A percentile compares a stretch with the other conserved stretches of the same genome.
Evolutionary conservation across 768 basidiomycete genomes (phyloP).

Genomic region (Lactarius hengduanensis): DNA sequence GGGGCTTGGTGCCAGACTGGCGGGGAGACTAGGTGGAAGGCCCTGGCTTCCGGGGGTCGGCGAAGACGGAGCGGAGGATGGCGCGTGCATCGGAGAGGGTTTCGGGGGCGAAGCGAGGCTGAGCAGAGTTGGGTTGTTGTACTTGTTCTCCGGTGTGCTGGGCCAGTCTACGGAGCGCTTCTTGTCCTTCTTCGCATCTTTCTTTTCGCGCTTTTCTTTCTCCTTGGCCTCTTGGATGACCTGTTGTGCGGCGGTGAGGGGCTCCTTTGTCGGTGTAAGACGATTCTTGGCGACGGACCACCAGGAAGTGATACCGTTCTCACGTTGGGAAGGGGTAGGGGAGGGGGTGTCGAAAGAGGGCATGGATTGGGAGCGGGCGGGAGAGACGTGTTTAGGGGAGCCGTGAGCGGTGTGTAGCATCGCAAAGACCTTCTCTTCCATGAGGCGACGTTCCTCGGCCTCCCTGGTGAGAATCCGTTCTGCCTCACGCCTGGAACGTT

Average conservation of each 20-base stretch:
- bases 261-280: constrained; percentile 75
- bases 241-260: constrained; percentile 83
- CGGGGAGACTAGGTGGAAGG: constrained; percentile 45
- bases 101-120: constrained; percentile 52
- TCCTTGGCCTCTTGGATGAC: constrained; percentile 73
- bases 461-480: constrained; percentile 73
- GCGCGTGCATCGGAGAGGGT: constrained; percentile 47
- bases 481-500: constrained; percentile 71
- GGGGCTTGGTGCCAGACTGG: constrained; percentile 64
- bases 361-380: constrained; percentile 55
- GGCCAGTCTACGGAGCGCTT: constrained; percentile 50
- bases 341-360: constrained; percentile 44
- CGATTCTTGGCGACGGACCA: constrained; percentile 73
- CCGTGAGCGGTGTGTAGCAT: constrained; percentile 56
- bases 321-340: constrained; percentile 63
- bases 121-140: constrained; percentile 54
- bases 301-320: constrained; percentile 48
- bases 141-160: constrained; percentile 50
- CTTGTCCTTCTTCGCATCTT: constrained; percentile 40
- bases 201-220: constrained; percentile 52
- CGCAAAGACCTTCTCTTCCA: constrained; percentile 76
- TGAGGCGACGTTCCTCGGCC: constrained; percentile 60
- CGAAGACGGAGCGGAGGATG: constrained; percentile 56
- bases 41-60: constrained; percentile 60
- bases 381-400: constrained; percentile 52